These are phyloP conservation scores for Colletotrichum tropicicola DNA, from an alignment of 2,329 filamentous ascomycete genomes.

Conservation along the genomic window DNA sequence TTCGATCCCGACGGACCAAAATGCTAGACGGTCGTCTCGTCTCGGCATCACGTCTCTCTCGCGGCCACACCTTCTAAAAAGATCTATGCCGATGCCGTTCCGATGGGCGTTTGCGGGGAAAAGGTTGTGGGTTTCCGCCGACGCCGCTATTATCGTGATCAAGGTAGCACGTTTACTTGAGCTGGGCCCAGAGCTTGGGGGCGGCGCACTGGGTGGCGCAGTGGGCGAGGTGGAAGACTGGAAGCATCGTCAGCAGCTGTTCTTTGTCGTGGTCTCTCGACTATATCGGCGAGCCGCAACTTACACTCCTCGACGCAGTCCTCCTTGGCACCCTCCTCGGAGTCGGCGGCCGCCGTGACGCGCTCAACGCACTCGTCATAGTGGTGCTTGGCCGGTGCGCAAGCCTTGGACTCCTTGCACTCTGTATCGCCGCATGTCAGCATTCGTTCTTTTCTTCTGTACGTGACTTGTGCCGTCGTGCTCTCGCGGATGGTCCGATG, in stretches of 20 bases:
- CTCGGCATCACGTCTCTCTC: slow-evolving; percentile 11
- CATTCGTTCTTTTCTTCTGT: neutral
- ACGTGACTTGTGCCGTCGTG: neutral
- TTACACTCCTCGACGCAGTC: slow-evolving; percentile 99
- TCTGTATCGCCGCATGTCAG: slow-evolving; percentile 63
- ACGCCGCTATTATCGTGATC: neutral
- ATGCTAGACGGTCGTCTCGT: slow-evolving; percentile 8
- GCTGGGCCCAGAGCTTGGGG: slow-evolving; percentile 91
- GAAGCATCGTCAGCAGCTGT: neutral
- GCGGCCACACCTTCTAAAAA: neutral
- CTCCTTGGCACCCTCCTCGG: slow-evolving; percentile 80
- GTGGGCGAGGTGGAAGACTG: slow-evolving; percentile 98
- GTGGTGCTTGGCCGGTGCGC: slow-evolving; percentile 93
- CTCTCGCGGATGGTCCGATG: neutral
- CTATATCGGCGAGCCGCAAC: slow-evolving; percentile 48
- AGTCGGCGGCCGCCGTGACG: slow-evolving; percentile 73
- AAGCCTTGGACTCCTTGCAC: slow-evolving; percentile 87
- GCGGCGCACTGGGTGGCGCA: slow-evolving; percentile 93
- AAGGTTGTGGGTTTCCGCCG: neutral
- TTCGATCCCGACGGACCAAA: slow-evolving; percentile 1
- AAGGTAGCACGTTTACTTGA: slow-evolving; percentile 75
- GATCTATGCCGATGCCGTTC: slow-evolving; percentile 15
- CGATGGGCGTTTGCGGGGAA: neutral
- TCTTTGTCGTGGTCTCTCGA: neutral
- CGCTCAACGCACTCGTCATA: slow-evolving; percentile 98